A percentile compares a stretch with the other conserved stretches of the same genome.
These are phyloP conservation scores for Rhizophora mangle DNA, from an alignment of 345 rosid genomes.

Conservation along the genomic window DNA sequence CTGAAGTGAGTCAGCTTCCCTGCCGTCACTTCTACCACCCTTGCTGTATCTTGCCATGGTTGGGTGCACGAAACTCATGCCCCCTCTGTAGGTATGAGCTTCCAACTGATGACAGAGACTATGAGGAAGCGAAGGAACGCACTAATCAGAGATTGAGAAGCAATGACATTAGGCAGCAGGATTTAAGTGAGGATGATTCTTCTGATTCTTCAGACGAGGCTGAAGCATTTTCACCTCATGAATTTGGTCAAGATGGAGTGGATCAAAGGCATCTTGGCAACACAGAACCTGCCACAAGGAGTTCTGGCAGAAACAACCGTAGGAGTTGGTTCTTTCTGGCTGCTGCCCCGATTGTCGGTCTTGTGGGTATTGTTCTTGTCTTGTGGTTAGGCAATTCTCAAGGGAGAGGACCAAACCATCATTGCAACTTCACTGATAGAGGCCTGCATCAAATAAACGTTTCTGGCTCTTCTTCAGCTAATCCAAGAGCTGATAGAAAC, in stretches of 20 bases:
- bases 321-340: constrained; percentile 76
- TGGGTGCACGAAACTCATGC: constrained; percentile 80
- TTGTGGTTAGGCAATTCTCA: constrained; percentile 63
- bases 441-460: constrained; percentile 24
- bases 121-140: constrained; percentile 62
- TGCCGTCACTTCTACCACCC: constrained; percentile 80
- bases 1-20: constrained; percentile 74
- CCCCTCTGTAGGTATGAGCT: constrained; percentile 91
- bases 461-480: constrained; percentile 19
- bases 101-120: constrained; percentile 83
- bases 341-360: constrained; percentile 81
- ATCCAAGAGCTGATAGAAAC: constrained; percentile 49
- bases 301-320: constrained; percentile 27
- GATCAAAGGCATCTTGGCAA: constrained; percentile 28
- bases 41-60: constrained; percentile 81
- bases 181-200: constrained; percentile 43
- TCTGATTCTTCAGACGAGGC: constrained; percentile 37
- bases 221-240: constrained; percentile 38
- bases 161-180: constrained; percentile 36
- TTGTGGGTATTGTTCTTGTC: constrained; percentile 67
- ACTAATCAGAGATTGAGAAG: constrained; percentile 21
- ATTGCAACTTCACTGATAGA: constrained; percentile 18
- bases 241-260: constrained; percentile 14
- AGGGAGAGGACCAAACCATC: constrained; percentile 34
- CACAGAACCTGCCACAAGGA: constrained; percentile 13